Base-by-base conservation (phyloP, 768 basidiomycete genomes). In the Sarcodon aspratus region DNA sequence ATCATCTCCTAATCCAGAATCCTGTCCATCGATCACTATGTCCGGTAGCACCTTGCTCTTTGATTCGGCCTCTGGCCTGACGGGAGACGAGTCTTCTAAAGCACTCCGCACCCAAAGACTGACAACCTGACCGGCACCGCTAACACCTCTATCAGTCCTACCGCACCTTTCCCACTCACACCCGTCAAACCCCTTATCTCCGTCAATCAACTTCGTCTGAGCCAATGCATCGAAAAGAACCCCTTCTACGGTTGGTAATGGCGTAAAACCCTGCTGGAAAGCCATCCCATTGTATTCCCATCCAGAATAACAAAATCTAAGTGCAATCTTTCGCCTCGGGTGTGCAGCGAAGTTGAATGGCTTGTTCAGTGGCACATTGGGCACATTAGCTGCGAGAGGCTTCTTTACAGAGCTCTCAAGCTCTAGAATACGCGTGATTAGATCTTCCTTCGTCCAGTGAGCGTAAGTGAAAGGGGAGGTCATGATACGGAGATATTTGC, bases 91-190 rank as follows among this genome's bases (percentile, higher is more conserved):
- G 33, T 32, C 48, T 7, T 58, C 66, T 40, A 82, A 62, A 9
- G 78, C 76, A 63, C 90, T 92, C 50, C 93, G 70, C 10, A 96
- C 81, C 85, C 89, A 93, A 7, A 99, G 71, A 45, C 86, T 90
- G 45, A 97, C 73, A 18, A 98, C 93, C 62, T 98, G 95, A 3
- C 91, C 93, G 7, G 85, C 87, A 36, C 85, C 89, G 61, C 92
- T 95, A 50, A 99, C 96, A 0, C 95, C 94, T 15, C 84, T 75
- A 71, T 99, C 96, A 27, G 96, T 98, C 59, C 96, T 68, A 10
- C 96, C 95, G 63, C 96, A 97, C 55, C 79, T 75, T 60, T 87
- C 82, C 81, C 89, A 98, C 34, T 79, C 87, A 59, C 91, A 93
- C 0, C 88, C 94, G 12, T 93, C 85, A 48, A 85, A 69, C 4